Evolutionary conservation across 345 rosid species (phyloP), one percentile per base, ranked within the genome.

Genomic region (Sonneratia alba): DNA sequence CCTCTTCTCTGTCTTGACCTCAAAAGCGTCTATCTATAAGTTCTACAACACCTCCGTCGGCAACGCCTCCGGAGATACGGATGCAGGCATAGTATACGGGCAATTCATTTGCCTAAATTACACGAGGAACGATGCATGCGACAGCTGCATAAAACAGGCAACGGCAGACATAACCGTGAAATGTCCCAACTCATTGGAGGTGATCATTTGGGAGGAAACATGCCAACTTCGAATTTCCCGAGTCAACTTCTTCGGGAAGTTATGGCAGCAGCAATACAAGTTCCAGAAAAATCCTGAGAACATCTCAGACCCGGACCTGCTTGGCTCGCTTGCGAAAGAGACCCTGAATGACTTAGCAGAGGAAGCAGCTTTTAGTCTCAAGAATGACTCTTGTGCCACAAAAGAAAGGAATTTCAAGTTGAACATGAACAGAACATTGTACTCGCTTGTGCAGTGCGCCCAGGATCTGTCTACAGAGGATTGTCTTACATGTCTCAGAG

Each of bases 21-120:
- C 69, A 0, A 77, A 74, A n/a, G 77, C 84, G 70, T 42, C 68
- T 9, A 42, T 63, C 32, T 72, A 68, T 2, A 72, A 72, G 1
- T 72, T 57, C 59, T 57, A 63, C 42, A 45, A 47, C 24, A 36
- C 72, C 72, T 69, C 79, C 8, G 22, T 40, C 3, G 85, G 84
- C 56, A 69, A 72, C 14, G 51, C n/a, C 24, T 49, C 55, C 16
- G 55, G 55, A 49, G 2, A 15, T 13, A 16, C 16, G 19, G 59
- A 53, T 6, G 12, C 71, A 0, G 27, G 79, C 16, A 73, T 21
- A 45, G 77, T 77, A n/a, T 82, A 77, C 37, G 79, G 67, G 56
- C 82, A 74, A 37, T 80, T 73, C 66, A 76, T 84, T 81, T 82
- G 87, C 72, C 76, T 82, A n/a, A 66, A 77, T 38, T 82, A 80